A percentile compares a stretch with the other conserved stretches of the same genome.
Conservation (phyloP, 83 land plant genomes). For the Thuja plicata region DNA sequence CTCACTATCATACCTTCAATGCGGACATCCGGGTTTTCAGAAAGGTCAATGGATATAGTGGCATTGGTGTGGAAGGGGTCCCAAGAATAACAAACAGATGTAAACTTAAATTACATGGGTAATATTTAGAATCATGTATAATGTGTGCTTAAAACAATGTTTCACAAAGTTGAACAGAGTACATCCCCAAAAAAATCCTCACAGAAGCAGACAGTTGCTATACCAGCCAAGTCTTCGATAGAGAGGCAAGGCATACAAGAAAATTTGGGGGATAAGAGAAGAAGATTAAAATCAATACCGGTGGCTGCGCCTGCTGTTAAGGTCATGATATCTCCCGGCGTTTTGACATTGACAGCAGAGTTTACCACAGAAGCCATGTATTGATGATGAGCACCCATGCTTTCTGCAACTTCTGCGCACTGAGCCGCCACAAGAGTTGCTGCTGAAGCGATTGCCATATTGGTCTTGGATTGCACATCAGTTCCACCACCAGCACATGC, state of each 20-base stretch:
- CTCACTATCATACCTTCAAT: not conserved
- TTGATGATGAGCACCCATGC: conserved; percentile 88
- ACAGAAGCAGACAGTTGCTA: not conserved
- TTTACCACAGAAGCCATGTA: conserved; percentile 78
- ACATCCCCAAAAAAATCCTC: not conserved
- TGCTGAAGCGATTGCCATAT: conserved; percentile 93
- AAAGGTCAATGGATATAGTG: not conserved
- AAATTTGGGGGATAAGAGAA: not conserved
- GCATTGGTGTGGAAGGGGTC: not conserved
- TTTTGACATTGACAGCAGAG: conserved; percentile 88
- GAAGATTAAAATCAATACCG: conserved; percentile 26
- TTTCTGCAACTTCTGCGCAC: conserved; percentile 90
- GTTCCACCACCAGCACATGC: conserved; percentile 62
- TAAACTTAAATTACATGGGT: not conserved
- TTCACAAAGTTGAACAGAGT: not conserved
- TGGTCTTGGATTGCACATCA: conserved; percentile 59
- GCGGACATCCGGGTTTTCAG: not conserved
- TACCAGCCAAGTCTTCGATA: not conserved
- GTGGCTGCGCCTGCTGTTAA: conserved; percentile 95
- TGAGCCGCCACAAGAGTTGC: conserved; percentile 95
- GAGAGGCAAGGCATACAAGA: no score
- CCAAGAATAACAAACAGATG: not conserved
- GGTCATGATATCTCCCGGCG: conserved; percentile 92
- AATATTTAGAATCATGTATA: not conserved
- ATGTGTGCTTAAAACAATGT: not conserved